Evolutionary conservation across 2,329 filamentous ascomycete genomes (phyloP).

Genomic region (Alternaria ventricosa): DNA sequence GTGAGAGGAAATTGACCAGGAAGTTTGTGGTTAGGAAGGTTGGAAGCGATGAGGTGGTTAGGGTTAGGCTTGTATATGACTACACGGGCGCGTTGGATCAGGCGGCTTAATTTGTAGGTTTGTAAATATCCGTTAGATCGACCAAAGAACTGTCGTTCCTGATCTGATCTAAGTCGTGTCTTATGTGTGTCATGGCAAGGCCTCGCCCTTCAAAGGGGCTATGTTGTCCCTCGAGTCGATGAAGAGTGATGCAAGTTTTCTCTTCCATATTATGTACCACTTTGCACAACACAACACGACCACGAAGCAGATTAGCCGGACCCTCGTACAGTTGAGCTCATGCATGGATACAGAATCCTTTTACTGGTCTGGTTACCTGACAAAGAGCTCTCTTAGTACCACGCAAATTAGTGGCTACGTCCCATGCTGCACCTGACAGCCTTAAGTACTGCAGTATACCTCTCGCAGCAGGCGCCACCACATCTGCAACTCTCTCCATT

Average conservation of each 20-base stretch:
- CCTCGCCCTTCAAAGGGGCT: neutral
- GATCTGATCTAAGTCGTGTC: neutral
- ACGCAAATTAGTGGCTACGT: neutral
- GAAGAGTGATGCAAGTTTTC: neutral
- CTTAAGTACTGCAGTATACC: slow-evolving; percentile 17
- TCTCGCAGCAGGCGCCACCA: slow-evolving; percentile 9
- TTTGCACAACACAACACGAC: neutral
- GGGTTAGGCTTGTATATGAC: slow-evolving; percentile 45
- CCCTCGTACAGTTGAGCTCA: neutral
- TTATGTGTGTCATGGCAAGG: neutral
- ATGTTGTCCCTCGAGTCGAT: slow-evolving; percentile 3
- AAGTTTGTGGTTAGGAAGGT: slow-evolving; percentile 44
- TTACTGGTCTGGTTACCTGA: neutral
- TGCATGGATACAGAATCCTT: neutral
- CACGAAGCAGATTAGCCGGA: neutral
- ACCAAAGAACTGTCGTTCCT: neutral
- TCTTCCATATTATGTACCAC: slow-evolving; percentile 3
- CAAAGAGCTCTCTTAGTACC: neutral
- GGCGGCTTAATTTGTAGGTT: neutral
- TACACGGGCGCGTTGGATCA: slow-evolving; percentile 35
- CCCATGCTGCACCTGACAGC: neutral
- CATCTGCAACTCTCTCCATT: neutral
- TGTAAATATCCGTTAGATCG: neutral
- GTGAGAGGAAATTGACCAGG: slow-evolving; percentile 41
- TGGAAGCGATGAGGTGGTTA: slow-evolving; percentile 35